Conservation (phyloP, 441 rosid genomes). For the Manihot esculenta region DNA sequence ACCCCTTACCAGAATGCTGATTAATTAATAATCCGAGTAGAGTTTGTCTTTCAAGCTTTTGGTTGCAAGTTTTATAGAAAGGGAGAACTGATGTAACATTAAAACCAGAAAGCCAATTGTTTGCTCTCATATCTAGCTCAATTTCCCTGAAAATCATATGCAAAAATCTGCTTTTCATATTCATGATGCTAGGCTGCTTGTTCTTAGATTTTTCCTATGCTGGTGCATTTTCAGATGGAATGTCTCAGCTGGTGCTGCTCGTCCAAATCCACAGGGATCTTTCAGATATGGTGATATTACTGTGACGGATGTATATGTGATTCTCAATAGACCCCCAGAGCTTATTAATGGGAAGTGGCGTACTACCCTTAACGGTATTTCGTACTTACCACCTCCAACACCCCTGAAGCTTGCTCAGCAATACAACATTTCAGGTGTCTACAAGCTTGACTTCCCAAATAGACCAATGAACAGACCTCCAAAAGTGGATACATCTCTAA, state of each 20-base stretch:
- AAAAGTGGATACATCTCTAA: conserved; percentile 69
- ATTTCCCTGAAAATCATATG: not conserved
- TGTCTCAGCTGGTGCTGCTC: conserved; percentile 84
- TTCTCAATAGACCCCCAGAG: conserved; percentile 67
- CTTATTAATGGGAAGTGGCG: conserved; percentile 61
- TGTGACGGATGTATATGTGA: conserved; percentile 74
- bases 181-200: conserved; percentile 4
- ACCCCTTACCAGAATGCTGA: conserved; percentile 3
- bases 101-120: not conserved
- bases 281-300: conserved; percentile 77
- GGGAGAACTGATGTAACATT: not conserved
- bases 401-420: conserved; percentile 81
- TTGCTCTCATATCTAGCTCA: not conserved
- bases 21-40: conserved; percentile 2
- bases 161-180: conserved; percentile 7
- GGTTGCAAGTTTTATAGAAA: not conserved
- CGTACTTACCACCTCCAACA: conserved; percentile 73
- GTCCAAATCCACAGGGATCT: conserved; percentile 94
- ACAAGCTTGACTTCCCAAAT: conserved; percentile 85
- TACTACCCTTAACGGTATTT: conserved; percentile 71
- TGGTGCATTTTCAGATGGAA: conserved; percentile 58
- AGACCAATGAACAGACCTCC: conserved; percentile 64
- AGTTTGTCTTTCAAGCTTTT: not conserved
- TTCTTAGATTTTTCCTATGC: conserved; percentile 5
- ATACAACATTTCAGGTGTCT: conserved; percentile 68